phyloP scores from a whole-genome alignment of 179 eudicot species.

The Beta lomatogona region DNA sequence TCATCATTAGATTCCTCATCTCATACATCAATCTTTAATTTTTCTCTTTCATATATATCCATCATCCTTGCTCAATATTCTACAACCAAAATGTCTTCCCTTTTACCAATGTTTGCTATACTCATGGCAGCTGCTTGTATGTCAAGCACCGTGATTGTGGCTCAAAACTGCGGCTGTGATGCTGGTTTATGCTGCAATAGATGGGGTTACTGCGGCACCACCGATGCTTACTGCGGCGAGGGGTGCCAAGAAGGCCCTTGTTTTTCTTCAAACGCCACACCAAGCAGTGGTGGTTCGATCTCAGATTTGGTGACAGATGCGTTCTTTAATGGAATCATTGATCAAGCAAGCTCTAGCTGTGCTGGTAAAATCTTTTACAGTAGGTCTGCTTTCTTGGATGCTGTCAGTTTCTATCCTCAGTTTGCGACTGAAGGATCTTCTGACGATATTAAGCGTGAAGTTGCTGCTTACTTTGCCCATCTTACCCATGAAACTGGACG shows the following conservation, averaged over 20 bases:
- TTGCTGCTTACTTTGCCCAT: constrained; percentile 32
- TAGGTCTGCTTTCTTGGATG: constrained; percentile 24
- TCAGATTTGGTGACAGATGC: constrained; percentile 22
- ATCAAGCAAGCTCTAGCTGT: constrained; percentile 24
- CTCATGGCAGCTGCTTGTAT: not conserved
- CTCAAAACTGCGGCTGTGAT: constrained; percentile 23
- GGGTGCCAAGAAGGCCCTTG: constrained; percentile 30
- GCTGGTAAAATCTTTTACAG: constrained; percentile 26
- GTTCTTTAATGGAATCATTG: constrained; percentile 19
- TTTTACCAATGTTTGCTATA: not conserved
- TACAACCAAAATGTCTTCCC: constrained; percentile 1
- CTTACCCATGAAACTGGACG: constrained; percentile 36
- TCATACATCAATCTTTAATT: not conserved
- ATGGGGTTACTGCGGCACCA: constrained; percentile 25
- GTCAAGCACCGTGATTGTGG: not conserved
- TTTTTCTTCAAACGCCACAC: not conserved
- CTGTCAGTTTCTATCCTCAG: constrained; percentile 12
- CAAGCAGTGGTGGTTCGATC: constrained; percentile 8
- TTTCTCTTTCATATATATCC: no score
- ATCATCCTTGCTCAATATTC: not conserved
- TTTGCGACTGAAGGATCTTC: constrained; percentile 15
- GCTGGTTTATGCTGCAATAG: constrained; percentile 11
- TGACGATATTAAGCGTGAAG: constrained; percentile 27
- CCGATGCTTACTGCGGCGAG: constrained; percentile 14
- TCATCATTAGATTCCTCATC: not conserved